Base-by-base conservation (phyloP, 129 eudicot species). In the Helichrysum umbraculigerum region DNA sequence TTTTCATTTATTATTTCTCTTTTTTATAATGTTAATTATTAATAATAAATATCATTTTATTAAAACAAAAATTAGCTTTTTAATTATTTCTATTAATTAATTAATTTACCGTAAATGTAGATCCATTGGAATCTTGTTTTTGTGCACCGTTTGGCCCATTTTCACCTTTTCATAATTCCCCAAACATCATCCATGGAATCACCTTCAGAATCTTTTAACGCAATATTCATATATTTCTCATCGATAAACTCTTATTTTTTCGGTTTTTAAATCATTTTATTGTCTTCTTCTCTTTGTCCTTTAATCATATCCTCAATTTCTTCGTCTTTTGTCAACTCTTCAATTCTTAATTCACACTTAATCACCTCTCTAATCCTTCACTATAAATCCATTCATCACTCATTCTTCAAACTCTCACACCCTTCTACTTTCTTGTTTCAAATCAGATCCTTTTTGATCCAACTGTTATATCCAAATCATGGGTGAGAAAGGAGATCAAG, bases 401-500 rank as follows among this genome's bases (percentile, higher is more conserved):
- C 65, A 28, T n/a, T 32, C 65, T 19, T 50, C 33, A 25, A 58
- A 52, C 17, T 57, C 66, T 6, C 64, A 19, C 34, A 33, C 14
- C 3, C 9, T 2, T 62, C 16, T 11, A 3, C 44, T 10, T 41
- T 41, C 47, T 41, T 8, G 3, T 41, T 41, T 51, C 47, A 28
- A 44, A 35, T 14, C 33, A 42, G 8, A 39, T n/a, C 32, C 12
- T 57, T 57, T 7, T 19, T 7, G 4, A 6, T 57, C 4, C 14
- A 16, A 56, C 21, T 56, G 11, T 16, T n/a, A 56, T 3, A 56
- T 57, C 22, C 22, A 57, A 6, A 68, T 42, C 75, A 89, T 89
- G 90, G 89, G 73, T 70, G 80, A 59, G 4, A 72, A 73, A 6
- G 72, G 66, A 14, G 90, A 82, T 52, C 85, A 80, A 56, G 85